Base-by-base conservation (phyloP, 208 protist species). In the Leishmania martiniquensis region DNA sequence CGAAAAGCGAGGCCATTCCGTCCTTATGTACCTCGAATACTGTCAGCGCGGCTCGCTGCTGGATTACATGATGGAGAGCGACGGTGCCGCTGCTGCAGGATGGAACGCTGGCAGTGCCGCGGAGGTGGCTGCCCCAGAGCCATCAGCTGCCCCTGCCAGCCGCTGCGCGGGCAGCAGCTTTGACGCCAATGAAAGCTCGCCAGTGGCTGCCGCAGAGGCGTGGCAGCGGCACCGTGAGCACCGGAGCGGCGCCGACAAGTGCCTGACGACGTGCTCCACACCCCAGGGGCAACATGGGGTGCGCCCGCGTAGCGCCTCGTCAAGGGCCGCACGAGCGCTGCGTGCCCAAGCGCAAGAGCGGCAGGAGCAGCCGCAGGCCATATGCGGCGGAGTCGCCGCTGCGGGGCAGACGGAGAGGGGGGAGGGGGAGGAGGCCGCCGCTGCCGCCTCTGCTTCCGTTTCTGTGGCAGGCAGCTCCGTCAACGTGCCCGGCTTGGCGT, bases 1-100 rank as follows among this genome's bases (percentile, higher is more conserved):
- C 1, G 91, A 97, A 75, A 95, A 94, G 78, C 85, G 85, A 9
- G 93, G 91, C n/a, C 89, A 95, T 72, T 91, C 90, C n/a, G 90
- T 97, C 60, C 85, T 98, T 52, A 95, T 98, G 82, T 97, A 96
- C 80, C 79, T 98, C 32, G 95, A 98, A 85, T 98, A 97, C 83
- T 93, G 96, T 71, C 62, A 91, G 37, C 79, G 87, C n/a, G 94
- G 95, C 25, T 96, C 91, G 4, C 52, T 98, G 52, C 77, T 93
- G 4, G 91, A 95, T 55, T 93, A 96, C 78, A 83, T 98, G 81
- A 75, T 87, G 59, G 83, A 71, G 34, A 86, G 82, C 70, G 76
- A 86, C 70, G 78, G 81, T 81, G 82, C 54, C 2, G 82, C 80
- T 63, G 89, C 72, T 1, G 57, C n/a, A 45, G 73, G 83, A 65